Evolutionary conservation across 768 basidiomycete species (phyloP), one percentile per base, ranked within the genome.

Genomic region (Myochromella boudieri): DNA sequence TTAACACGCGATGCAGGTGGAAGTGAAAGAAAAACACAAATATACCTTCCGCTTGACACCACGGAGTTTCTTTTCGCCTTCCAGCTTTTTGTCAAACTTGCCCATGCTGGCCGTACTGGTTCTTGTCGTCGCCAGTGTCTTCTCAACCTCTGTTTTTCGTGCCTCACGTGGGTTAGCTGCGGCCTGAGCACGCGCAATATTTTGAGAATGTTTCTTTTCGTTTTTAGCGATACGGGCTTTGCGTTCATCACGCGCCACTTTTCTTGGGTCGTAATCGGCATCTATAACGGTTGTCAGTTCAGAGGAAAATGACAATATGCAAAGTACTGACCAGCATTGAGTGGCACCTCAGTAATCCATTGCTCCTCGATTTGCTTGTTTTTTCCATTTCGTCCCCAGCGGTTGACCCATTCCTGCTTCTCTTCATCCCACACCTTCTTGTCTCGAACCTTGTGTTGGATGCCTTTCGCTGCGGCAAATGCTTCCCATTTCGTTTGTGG

Each of bases 401-500:
- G 74, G 48, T 84, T 77, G 4, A 95, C 87, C 87, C 91, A 98
- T 14, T 87, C 88, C 65, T 97, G 92, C 61, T 77, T 82, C 65
- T 95, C 94, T 58, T 98, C 95, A 65, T 98, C 94, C 90, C 91
- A 98, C 4, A 84, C 79, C 57, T 84, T 84, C 70, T 80, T 87
- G 10, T 95, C 91, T 36, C 80, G 80, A 38, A 70, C 77, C 60
- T 71, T 81, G 59, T 97, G 82, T 59, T 82, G 81, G 59, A 98
- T 98, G 28, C 97, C 97, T 71, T 97, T 97, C 28, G 90, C 85
- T 37, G 84, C 82, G 4, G 95, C 95, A 60, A 98, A 99, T 46
- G 81, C 76, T 71, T 98, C 91, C 97, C 97, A 99, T 67, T 97
- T 98, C 6, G 95, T 98, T 26, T 77, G 82, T 7, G 87, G 85